Evolutionary conservation across 768 basidiomycete genomes (phyloP).

Genomic region (Dioszegia aurantiaca): DNA sequence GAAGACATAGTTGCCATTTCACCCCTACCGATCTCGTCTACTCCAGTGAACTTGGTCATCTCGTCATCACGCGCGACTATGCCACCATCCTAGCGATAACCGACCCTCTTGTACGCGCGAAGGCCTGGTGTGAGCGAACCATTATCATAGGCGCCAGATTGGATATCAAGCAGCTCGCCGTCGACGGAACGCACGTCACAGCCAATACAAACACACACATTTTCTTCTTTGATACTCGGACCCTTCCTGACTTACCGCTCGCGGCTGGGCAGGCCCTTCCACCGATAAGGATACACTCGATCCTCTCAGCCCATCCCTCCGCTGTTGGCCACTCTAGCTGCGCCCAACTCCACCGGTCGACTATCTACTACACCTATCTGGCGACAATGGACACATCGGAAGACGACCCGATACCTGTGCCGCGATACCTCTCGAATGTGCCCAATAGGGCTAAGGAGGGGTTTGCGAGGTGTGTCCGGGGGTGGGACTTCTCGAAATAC

Average conservation of each 20-base stretch:
- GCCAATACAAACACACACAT: slow-evolving; percentile 15
- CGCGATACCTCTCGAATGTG: background rate
- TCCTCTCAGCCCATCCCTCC: background rate
- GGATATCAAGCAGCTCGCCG: slow-evolving; percentile 20
- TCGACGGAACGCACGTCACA: slow-evolving; percentile 21
- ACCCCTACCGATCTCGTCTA: slow-evolving; percentile 29
- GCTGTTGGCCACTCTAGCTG: background rate
- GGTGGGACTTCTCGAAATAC: slow-evolving; percentile 24
- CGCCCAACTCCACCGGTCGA: background rate
- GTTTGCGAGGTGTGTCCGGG: slow-evolving; percentile 24
- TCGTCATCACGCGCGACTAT: slow-evolving; percentile 33
- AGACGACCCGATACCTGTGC: too few species aligned
- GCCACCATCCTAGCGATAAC: slow-evolving; percentile 11
- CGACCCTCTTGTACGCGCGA: background rate
- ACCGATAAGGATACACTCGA: background rate
- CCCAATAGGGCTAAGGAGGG: background rate
- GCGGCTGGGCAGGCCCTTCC: background rate
- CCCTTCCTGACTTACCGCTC: slow-evolving; percentile 16
- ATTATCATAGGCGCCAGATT: slow-evolving; percentile 19
- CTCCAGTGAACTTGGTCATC: slow-evolving; percentile 14
- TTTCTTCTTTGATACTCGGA: slow-evolving; percentile 19
- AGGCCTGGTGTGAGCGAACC: slow-evolving; percentile 12
- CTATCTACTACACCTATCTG: slow-evolving; percentile 20
- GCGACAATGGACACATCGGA: too few species aligned
- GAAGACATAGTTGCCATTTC: slow-evolving; percentile 30